A percentile compares a stretch with the other conserved stretches of the same genome.
These are phyloP conservation scores for Lentinula sp. DNA, from an alignment of 768 basidiomycete species.

Conservation along the genomic window DNA sequence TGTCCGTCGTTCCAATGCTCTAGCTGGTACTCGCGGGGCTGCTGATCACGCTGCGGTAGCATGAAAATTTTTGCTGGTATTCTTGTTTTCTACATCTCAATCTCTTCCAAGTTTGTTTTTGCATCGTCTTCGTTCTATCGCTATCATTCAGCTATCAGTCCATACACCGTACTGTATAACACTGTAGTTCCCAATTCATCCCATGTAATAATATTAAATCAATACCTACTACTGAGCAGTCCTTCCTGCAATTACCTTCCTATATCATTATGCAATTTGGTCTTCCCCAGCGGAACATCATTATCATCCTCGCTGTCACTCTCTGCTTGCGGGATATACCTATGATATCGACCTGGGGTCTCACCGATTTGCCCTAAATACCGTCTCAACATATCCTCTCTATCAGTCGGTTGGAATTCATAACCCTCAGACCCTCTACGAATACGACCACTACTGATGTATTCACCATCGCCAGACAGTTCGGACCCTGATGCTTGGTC, in stretches of 20 bases:
- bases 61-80: background rate
- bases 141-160: background rate
- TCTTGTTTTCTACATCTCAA: too few species aligned
- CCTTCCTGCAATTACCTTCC: background rate
- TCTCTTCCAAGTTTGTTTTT: background rate
- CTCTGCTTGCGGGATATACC: conserved; percentile 57
- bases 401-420: conserved; percentile 55
- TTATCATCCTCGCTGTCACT: conserved; percentile 38
- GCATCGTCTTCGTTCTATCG: background rate
- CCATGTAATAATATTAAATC: background rate
- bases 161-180: background rate
- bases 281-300: conserved; percentile 12
- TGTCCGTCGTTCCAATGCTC: background rate
- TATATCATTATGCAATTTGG: background rate
- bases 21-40: background rate
- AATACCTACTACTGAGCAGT: background rate
- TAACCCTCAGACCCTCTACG: conserved; percentile 80
- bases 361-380: conserved; percentile 51
- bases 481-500: conserved; percentile 25
- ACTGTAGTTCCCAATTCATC: background rate
- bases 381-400: conserved; percentile 58
- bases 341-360: conserved; percentile 56
- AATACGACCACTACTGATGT: conserved; percentile 25
- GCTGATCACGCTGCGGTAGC: background rate
- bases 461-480: conserved; percentile 19